Base-by-base conservation (phyloP, 2,329 filamentous ascomycete species). In the Trichoderma semiorbis region DNA sequence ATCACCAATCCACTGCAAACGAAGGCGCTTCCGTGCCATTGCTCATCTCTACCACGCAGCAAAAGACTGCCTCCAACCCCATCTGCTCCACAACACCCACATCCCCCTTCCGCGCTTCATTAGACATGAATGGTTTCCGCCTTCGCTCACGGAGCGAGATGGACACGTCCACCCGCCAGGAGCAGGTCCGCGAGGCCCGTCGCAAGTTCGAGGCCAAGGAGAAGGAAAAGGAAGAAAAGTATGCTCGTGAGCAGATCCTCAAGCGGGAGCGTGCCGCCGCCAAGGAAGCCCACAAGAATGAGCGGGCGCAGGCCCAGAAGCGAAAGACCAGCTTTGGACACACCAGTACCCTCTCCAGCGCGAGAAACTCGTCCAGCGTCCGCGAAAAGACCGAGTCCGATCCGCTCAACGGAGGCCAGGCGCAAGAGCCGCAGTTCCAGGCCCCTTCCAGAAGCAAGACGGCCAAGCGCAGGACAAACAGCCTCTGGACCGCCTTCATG, bases 181-280 rank as follows among this genome's bases (percentile, higher is more conserved):
- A 90, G 73, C 86, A 88, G 55, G 86, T 91, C 39, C 85, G 87
- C 58, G 86, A 87, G 76, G 89, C 88, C 5, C 88, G 89, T 68
- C 87, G 87, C 75, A 89, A 88, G 76, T 91, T 91, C 73, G 85
- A 90, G 77, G 86, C 89, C 77, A 88, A 87, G 77, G 88, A 91
- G 78, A 84, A 84, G 18, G 82, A 82, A 68, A 91, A 91, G 80
- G 86, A 90, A 43, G 89, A 90, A 77, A 90, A 90, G 76, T 88
- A 88, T 63, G 88, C 86, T 18, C 85, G 86, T 14, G 87, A 90
- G 75, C 85, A 89, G 81, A 84, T 87, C 71, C 84, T 84, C 74
- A 88, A 87, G 73, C 84, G 86, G 43, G 88, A 90, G 77, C 88
- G 88, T 61, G 84, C 84, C n/a, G 86, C 88, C 70, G 84, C 82